Base-by-base conservation (phyloP, 495 filamentous ascomycete species). In the Penicillium steckii region DNA sequence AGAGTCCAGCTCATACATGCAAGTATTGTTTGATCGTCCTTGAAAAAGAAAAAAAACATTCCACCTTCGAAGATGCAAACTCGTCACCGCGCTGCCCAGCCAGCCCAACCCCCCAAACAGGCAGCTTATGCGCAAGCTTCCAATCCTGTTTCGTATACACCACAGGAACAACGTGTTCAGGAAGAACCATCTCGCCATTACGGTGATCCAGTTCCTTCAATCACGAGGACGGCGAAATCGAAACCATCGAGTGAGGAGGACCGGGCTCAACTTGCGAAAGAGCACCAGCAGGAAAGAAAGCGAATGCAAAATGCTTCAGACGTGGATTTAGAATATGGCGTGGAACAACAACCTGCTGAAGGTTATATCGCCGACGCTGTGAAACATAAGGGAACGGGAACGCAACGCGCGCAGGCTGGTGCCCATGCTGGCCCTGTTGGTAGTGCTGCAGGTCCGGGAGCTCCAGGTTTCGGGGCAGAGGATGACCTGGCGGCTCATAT, bases 281-380 rank as follows among this genome's bases (percentile, higher is more conserved):
- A 63, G 8, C 70, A 53, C 19, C n/a, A 53, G 3, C 46, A 52
- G 8, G 44, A 66, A 15, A 44, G 54, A n/a, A 29, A 13, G 1
- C 19, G 48, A 15, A 25, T 67, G 53, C 56, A 61, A 18, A 41
- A 46, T 50, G 60, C 41, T 44, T 55, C 35, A 13, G 65, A 63
- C 50, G 65, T 72, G 6, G 71, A 76, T 47, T 55, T 65, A 1
- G 80, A 84, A 15, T 78, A 78, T 8, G 83, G 82, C 4, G 76
- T 85, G 52, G 81, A 85, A 73, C 69, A 74, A 21, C 69, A 77
- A 23, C 68, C 74, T 0, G 65, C 67, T 4, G 82, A 85, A 49
- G 83, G 81, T 3, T 69, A 79, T 19, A 79, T 85, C 30, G 81
- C 80, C 2, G 57, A 68, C 21, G 69, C 71, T 0, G 79, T 82